These are phyloP conservation scores for Xylariomycetidae sp. DNA, from an alignment of 2,329 filamentous ascomycete species.

Conservation along the genomic window DNA sequence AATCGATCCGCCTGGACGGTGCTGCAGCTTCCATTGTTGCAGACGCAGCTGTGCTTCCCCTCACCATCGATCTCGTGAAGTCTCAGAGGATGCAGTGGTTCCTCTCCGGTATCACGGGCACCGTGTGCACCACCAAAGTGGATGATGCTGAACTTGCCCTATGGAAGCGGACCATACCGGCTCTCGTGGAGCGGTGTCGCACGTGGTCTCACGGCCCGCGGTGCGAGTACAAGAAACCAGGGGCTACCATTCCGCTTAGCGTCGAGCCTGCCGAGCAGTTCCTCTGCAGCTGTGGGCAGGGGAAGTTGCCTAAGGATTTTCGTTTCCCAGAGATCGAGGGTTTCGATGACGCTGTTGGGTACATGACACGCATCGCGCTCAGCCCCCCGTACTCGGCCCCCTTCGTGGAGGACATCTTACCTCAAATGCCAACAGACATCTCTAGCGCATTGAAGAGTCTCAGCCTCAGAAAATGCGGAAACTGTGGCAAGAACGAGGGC, in stretches of 20 bases:
- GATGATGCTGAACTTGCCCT: slow-evolving; percentile 52
- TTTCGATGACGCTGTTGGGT: slow-evolving; percentile 35
- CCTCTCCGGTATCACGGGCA: slow-evolving; percentile 31
- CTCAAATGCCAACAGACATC: neutral
- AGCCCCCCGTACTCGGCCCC: slow-evolving; percentile 46
- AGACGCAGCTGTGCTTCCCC: slow-evolving; percentile 41
- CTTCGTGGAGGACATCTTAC: slow-evolving; percentile 33
- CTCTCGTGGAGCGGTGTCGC: slow-evolving; percentile 42
- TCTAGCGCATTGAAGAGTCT: neutral
- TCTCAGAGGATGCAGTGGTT: slow-evolving; percentile 28
- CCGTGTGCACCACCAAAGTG: slow-evolving; percentile 32
- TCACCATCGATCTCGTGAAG: slow-evolving; percentile 31
- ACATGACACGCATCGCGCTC: slow-evolving; percentile 51
- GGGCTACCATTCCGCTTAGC: slow-evolving; percentile 33
- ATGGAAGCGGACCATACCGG: slow-evolving; percentile 40
- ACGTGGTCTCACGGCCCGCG: slow-evolving; percentile 35
- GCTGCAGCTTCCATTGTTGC: slow-evolving; percentile 36
- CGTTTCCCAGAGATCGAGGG: slow-evolving; percentile 36
- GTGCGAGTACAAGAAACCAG: slow-evolving; percentile 37
- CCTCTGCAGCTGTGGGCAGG: slow-evolving; percentile 41
- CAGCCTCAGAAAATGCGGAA: slow-evolving; percentile 15
- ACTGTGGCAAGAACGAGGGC: slow-evolving; percentile 26
- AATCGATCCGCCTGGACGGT: slow-evolving; percentile 37
- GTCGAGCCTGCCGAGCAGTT: slow-evolving; percentile 26
- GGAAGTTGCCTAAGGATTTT: slow-evolving; percentile 31